Conservation (phyloP, 306 rosid genomes). For the Rubus parviflorus region DNA sequence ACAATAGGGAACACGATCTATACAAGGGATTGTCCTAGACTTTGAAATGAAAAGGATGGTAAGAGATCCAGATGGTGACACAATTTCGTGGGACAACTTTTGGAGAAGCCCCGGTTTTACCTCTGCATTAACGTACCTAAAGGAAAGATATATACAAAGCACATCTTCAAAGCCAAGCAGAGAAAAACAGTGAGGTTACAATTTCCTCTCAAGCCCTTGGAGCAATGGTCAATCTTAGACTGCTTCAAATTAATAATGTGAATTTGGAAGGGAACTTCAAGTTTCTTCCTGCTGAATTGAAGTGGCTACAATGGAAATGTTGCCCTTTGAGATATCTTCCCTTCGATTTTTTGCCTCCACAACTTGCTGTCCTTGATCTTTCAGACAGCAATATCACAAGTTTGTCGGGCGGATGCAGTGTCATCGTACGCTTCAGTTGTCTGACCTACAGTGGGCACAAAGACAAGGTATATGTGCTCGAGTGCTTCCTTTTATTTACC, state of each 20-base stretch:
- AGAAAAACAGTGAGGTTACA: constrained; percentile 23
- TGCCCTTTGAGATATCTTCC: constrained; percentile 50
- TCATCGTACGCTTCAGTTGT: constrained; percentile 33
- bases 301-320: constrained; percentile 70
- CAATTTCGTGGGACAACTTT: constrained; percentile 27
- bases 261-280: constrained; percentile 43
- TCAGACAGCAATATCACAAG: constrained; percentile 40
- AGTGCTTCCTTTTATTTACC: background rate
- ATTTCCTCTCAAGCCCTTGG: constrained; percentile 38
- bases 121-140: constrained; percentile 30
- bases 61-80: constrained; percentile 15
- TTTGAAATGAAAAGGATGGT: constrained; percentile 12
- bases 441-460: background rate
- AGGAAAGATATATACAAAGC: constrained; percentile 35
- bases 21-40: constrained; percentile 58
- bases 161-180: constrained; percentile 23
- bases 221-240: constrained; percentile 44
- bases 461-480: background rate
- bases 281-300: constrained; percentile 49
- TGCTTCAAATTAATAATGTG: constrained; percentile 57
- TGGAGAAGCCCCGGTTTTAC: constrained; percentile 22
- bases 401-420: constrained; percentile 28
- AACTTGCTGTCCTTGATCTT: constrained; percentile 62
- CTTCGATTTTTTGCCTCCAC: constrained; percentile 41
- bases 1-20: constrained; percentile 37